Conservation (phyloP, 148 eudicot species). For the Simmondsia chinensis region DNA sequence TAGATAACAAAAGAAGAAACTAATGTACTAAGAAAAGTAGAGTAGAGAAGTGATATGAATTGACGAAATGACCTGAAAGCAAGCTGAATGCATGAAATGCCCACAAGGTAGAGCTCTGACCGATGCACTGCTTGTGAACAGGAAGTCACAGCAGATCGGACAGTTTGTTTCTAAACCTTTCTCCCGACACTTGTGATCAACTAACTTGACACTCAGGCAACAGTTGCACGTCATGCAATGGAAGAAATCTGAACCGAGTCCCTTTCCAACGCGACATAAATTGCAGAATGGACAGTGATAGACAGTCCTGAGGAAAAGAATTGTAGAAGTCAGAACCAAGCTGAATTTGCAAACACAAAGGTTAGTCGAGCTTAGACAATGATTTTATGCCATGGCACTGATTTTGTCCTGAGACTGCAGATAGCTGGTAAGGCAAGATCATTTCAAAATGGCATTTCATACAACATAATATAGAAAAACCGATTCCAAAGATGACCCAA, state of each 20-base stretch:
- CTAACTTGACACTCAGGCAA: conserved; percentile 63
- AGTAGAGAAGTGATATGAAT: conserved; percentile 2
- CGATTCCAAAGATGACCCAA: too few relatives aligned
- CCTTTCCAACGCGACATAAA: conserved; percentile 71
- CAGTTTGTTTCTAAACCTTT: conserved; percentile 88
- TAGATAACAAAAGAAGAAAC: not conserved
- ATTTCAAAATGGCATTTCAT: too few relatives aligned
- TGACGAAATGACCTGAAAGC: conserved; percentile 93
- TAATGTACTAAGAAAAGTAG: not conserved
- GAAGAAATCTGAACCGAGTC: conserved; percentile 78
- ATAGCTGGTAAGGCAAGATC: too few relatives aligned
- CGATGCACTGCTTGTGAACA: conserved; percentile 79
- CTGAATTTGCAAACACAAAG: not conserved
- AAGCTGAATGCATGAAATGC: conserved; percentile 94
- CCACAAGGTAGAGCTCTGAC: conserved; percentile 90
- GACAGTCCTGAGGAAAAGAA: conserved; percentile 42
- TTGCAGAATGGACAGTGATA: conserved; percentile 95
- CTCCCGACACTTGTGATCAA: conserved; percentile 82
- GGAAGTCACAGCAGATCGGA: conserved; percentile 89
- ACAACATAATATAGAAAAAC: too few relatives aligned
- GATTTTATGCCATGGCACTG: too few relatives aligned
- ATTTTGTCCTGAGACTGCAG: too few relatives aligned
- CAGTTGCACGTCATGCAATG: conserved; percentile 96
- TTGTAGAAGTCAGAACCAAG: conserved; percentile 3
- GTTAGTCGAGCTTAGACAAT: too few relatives aligned